Base-by-base conservation (phyloP, 169 alveolate species). In the Eimeria praecox region DNA sequence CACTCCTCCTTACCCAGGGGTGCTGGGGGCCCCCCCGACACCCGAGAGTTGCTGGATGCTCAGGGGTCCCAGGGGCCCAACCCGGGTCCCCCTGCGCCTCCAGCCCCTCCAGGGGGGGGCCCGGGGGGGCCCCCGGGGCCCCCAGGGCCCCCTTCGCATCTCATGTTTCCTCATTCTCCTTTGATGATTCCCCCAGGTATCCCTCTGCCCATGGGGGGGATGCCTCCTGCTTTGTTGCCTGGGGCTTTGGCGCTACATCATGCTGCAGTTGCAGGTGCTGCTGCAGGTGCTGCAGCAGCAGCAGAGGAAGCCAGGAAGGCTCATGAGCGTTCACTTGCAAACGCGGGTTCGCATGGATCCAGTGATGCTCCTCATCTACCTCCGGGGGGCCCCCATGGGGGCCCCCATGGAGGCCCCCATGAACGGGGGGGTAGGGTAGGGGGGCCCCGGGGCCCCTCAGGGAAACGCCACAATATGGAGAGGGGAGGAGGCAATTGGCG, bases 281-380 rank as follows among this genome's bases (percentile, higher is more conserved):
- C 91, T 9, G 91, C 91, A 49, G 91, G 91, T 24, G 91, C 91
- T n/a, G 91, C 91, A 20, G 91, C 91, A 40, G 91, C 91, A 83
- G 91, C 91, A 83, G 91, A 83, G 91, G 91, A 83, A 18, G 91
- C 91, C 0, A 46, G 91, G 6, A 83, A 9, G 30, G 91, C 91
- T 27, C 91, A 83, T 10, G 91, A 83, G 52, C 75, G 75, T 40
- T 46, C 91, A 4, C 20, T 83, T 14, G 66, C 59, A n/a, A 22
- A n/a, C 35, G 52, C 42, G 52, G 66, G 71, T 27, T 16, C 73
- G 33, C 46, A 49, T 46, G 90, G 56, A 0, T 42, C 40, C 46
- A n/a, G 16, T 20, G 73, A 46, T 3, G 40, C 73, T 3, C 87
- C 87, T 1, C 87, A 10, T 24, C 14, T 40, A 62, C 59, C 87